These are phyloP conservation scores for Fusarium nygamai DNA, from an alignment of 2,329 filamentous ascomycete genomes.

Conservation along the genomic window DNA sequence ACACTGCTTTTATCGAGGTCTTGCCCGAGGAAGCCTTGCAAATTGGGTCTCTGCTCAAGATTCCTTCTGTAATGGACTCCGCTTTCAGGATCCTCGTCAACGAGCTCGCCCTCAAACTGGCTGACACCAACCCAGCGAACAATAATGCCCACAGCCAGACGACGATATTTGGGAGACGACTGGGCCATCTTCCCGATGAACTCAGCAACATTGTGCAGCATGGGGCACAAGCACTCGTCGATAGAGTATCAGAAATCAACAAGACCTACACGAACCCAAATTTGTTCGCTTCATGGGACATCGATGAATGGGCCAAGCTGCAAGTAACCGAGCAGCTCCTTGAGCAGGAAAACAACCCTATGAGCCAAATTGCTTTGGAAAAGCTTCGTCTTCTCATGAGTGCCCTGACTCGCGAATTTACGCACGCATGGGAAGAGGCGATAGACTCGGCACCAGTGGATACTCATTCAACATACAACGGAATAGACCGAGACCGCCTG, in stretches of 20 bases:
- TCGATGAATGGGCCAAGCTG: conserved; percentile 50
- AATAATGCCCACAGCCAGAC: conserved; percentile 28
- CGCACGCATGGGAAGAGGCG: conserved; percentile 23
- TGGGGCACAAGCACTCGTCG: conserved; percentile 62
- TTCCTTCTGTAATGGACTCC: conserved; percentile 54
- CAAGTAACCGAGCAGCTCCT: conserved; percentile 43
- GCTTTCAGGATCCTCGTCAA: conserved; percentile 71
- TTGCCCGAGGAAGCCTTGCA: conserved; percentile 69
- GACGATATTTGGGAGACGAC: conserved; percentile 57
- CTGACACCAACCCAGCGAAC: conserved; percentile 29
- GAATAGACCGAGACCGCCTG: conserved; percentile 49
- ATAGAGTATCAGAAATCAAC: conserved; percentile 51
- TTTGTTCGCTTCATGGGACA: conserved; percentile 33
- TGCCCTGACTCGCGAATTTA: conserved; percentile 26
- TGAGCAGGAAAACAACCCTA: neutral
- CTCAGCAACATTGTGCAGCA: conserved; percentile 67
- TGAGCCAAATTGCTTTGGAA: conserved; percentile 16
- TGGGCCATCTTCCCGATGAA: conserved; percentile 62
- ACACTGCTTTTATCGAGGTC: conserved; percentile 69
- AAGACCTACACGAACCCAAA: conserved; percentile 48
- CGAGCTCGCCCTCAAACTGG: conserved; percentile 65
- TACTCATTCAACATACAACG: neutral
- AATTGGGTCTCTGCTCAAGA: conserved; percentile 61
- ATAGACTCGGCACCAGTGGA: neutral
- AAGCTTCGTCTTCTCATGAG: conserved; percentile 38